Percentiles rank a stretch among this genome's conserved stretches.
Conservation (phyloP, 2,329 filamentous ascomycete genomes). For the Alternaria brassicae region DNA sequence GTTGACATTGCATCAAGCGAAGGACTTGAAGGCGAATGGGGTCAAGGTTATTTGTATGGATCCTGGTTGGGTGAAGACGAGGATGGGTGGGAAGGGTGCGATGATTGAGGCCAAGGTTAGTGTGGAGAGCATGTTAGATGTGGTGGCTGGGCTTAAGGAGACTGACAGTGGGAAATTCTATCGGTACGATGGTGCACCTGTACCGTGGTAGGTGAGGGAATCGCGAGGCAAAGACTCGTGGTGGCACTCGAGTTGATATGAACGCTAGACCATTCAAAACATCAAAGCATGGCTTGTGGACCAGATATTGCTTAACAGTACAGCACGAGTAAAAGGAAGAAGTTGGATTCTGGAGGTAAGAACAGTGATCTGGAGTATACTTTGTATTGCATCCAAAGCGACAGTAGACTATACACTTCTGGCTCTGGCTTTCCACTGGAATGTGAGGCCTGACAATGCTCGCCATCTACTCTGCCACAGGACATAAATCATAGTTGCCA, state of each 20-base stretch:
- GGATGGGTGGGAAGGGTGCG: conserved; percentile 54
- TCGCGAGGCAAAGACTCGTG: neutral
- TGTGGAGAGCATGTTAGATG: conserved; percentile 51
- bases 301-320: neutral
- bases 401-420: neutral
- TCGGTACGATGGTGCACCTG: conserved; percentile 45
- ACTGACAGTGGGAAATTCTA: conserved; percentile 50
- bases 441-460: no score
- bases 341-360: neutral
- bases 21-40: conserved; percentile 41
- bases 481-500: conserved; percentile 24
- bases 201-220: conserved; percentile 40
- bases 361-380: neutral
- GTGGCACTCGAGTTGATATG: neutral
- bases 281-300: neutral
- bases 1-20: conserved; percentile 53
- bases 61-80: conserved; percentile 56
- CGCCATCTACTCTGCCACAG: conserved; percentile 12
- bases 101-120: conserved; percentile 49
- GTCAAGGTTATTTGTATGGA: conserved; percentile 52
- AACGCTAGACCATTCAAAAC: neutral
- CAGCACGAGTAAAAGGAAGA: neutral
- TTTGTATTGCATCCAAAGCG: neutral
- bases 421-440: neutral
- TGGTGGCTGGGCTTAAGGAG: conserved; percentile 40